Evolutionary conservation across 164 flowering plant species (phyloP).

Genomic region (Stephania cephalantha): DNA sequence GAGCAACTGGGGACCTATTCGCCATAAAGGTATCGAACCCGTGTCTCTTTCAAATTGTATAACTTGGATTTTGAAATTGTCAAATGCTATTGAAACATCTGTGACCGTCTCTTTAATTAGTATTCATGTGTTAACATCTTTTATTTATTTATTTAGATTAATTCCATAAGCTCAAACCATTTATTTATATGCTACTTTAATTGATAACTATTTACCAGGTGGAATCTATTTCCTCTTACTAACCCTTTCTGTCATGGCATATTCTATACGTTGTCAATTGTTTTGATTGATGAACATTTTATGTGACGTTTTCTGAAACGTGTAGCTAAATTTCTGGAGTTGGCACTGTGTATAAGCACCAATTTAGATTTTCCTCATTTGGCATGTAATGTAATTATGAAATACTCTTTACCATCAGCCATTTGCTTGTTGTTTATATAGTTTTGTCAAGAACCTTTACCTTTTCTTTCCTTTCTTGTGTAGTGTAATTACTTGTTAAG

Average conservation of each 20-base stretch:
- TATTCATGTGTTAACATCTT: not conserved
- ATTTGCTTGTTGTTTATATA: too few relatives aligned
- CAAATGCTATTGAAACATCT: not conserved
- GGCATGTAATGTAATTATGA: too few relatives aligned
- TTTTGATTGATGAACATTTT: not conserved
- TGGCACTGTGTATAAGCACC: too few relatives aligned
- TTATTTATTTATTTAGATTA: not conserved
- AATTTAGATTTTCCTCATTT: too few relatives aligned
- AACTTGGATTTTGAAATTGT: not conserved
- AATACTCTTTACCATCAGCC: too few relatives aligned
- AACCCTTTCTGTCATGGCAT: not conserved
- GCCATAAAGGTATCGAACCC: slow-evolving; percentile 74
- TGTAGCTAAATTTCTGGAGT: too few relatives aligned
- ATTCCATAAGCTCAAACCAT: not conserved
- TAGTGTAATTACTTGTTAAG: too few relatives aligned
- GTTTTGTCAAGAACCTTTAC: too few relatives aligned
- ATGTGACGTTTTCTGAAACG: not conserved
- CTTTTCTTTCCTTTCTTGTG: too few relatives aligned
- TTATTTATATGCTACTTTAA: not conserved
- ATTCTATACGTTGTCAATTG: not conserved
- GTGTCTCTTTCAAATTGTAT: not conserved
- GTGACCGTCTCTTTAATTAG: not conserved
- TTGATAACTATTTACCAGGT: not conserved
- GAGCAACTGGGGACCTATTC: slow-evolving; percentile 93
- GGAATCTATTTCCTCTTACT: not conserved